Evolutionary conservation across 345 rosid species (phyloP).

Genomic region (Limnanthes douglasii): DNA sequence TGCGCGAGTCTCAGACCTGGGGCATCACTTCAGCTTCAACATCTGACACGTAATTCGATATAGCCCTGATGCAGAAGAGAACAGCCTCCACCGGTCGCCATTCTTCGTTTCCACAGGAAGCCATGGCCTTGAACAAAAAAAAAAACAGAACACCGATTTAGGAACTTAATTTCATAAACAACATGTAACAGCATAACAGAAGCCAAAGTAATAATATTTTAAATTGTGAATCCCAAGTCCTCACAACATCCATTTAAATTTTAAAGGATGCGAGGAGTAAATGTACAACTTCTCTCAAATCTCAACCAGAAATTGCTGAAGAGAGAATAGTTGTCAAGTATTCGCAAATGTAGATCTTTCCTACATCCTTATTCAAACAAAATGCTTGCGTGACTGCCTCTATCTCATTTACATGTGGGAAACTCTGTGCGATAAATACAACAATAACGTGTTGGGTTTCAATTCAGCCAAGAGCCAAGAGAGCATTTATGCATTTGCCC

Average conservation of each 20-base stretch:
- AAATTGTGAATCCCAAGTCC: too few species aligned
- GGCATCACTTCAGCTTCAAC: slow-evolving; percentile 89
- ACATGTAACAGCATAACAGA: neutral
- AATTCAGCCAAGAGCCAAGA: neutral
- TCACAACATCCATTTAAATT: too few species aligned
- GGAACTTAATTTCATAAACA: neutral
- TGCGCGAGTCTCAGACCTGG: slow-evolving; percentile 59
- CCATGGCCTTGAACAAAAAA: slow-evolving; percentile 40
- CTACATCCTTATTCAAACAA: neutral
- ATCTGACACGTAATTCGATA: slow-evolving; percentile 72
- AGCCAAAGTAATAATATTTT: too few species aligned
- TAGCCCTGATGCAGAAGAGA: slow-evolving; percentile 82
- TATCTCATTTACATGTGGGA: too few species aligned
- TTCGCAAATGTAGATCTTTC: too few species aligned
- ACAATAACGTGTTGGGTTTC: too few species aligned
- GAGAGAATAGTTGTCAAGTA: too few species aligned
- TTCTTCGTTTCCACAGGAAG: slow-evolving; percentile 57
- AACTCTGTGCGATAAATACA: too few species aligned
- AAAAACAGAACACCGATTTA: slow-evolving; percentile 2
- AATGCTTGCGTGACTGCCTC: neutral
- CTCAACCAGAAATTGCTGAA: too few species aligned
- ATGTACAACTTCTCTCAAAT: too few species aligned
- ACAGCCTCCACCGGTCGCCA: slow-evolving; percentile 99
- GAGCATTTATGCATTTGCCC: too few species aligned
- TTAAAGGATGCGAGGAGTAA: too few species aligned